Base-by-base conservation (phyloP, 2,329 filamentous ascomycete species). In the Neopestalotiopsis rosae region DNA sequence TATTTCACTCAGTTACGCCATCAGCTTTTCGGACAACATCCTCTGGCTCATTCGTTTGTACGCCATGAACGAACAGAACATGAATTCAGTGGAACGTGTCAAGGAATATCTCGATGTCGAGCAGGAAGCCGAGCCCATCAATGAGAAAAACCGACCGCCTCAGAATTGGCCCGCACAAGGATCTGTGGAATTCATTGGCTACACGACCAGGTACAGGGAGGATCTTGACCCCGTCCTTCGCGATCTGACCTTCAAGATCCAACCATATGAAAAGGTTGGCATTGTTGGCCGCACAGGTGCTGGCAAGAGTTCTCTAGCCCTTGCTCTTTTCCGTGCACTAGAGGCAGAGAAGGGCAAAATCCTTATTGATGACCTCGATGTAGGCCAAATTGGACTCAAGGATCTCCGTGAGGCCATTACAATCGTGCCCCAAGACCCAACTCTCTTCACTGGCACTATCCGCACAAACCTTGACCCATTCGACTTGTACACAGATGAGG, bases 1-100 rank as follows among this genome's bases (percentile, higher is more conserved):
- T 84, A 88, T 99, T 71, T 97, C 96, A 5, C 85, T 99, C 76
- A 97, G 94, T 65, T 99, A 99, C 76, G 96, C 96, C 17, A 94
- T 99, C 74, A 95, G 94, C 1, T 99, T 99, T 76, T 97, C 95
- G 0, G 96, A 99, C 80, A 98, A 97, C 73, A 92, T 99, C 6
- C 84, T 99, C 20, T 99, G 96, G 96, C 90, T 98, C 67, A 95
- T 99, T 38, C 91, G 96, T 61, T 87, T 98, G 14, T 99, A 99
- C 79, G 92, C 95, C 0, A 90, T 93, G 77, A 98, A 98, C 76
- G 96, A 99, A 82, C 96, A 99, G 81, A 98, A 98, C 82, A 98
- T 99, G 96, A 99, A 99, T 82, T 95, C 95, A 2, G 95, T 98
- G 63, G 96, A 99, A 82, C 93, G 96, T 76, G 92, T 99, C 77